Base-by-base conservation (phyloP, 441 rosid species). In the Melastoma candidum region DNA sequence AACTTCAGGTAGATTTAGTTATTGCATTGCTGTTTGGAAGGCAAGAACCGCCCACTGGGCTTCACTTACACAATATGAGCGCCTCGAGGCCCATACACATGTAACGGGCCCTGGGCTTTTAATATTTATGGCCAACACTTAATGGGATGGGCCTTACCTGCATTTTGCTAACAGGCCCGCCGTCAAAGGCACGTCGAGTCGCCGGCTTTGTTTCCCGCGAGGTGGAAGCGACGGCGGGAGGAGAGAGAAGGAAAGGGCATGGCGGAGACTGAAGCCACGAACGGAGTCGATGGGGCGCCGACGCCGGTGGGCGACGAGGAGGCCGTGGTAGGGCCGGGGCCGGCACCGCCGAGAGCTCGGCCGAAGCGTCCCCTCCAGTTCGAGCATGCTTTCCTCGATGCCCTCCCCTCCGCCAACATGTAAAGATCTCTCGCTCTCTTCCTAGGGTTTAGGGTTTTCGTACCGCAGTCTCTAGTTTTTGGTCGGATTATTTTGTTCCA, bases 391-490 rank as follows among this genome's bases (percentile, higher is more conserved):
- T 88, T 80, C 66, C 89, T 92, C 1, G 84, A 88, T 59, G 62
- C 98, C 1, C 94, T 92, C 56, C 97, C 97, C 53, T 88, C 85
- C 17, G 98, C 95, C 53, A 85, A 80, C 75, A 85, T 78, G 97
- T 92, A 70, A 49, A 58, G 43, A 41, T 26, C 6, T 2, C 22
- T 39, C 26, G 13, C 46, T 45, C 2, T n/a, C 2, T 14, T 12
- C 14, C 26, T 52, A 44, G 50, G 43, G 44, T 4, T 46, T 60
- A 53, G 51, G 58, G 48, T 36, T 60, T 60, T n/a, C 1, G 43
- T 12, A 14, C 29, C 27, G 53, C 36, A 7, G 48, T 13, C 26
- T 49, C 44, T 32, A 2, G 11, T 25, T 26, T 12, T 29, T 14
- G 9, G 8, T 1, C 13, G 11, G 11, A 43, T 1, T 26, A 36